A percentile compares a stretch with the other conserved stretches of the same genome.
These are phyloP conservation scores for Macadamia integrifolia DNA, from an alignment of 164 flowering plant genomes.

Conservation along the genomic window DNA sequence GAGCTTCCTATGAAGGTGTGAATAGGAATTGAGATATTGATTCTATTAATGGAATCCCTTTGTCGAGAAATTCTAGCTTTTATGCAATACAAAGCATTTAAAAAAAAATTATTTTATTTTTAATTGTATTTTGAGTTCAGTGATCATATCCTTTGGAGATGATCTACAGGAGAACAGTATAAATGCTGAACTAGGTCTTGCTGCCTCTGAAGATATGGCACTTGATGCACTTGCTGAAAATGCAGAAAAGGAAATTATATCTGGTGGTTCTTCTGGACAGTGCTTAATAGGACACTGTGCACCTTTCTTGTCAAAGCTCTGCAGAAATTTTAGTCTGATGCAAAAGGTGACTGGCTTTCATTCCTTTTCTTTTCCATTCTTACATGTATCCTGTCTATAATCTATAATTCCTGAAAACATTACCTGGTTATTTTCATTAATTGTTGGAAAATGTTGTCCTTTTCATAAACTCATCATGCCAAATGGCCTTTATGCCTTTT, in stretches of 20 bases:
- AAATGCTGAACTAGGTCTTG: slow-evolving; percentile 83
- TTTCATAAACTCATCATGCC: not conserved
- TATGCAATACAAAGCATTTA: not conserved
- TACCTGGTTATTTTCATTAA: not conserved
- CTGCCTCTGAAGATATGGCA: slow-evolving; percentile 83
- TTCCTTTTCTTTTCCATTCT: not conserved
- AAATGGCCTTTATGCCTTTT: slow-evolving; percentile 18
- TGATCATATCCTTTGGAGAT: slow-evolving; percentile 4
- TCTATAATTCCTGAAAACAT: too few relatives aligned
- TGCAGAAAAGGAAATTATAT: slow-evolving; percentile 86
- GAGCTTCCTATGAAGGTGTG: slow-evolving; percentile 39
- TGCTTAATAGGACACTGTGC: slow-evolving; percentile 77
- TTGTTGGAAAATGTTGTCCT: not conserved
- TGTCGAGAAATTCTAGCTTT: not conserved
- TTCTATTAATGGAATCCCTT: not conserved
- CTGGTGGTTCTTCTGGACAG: slow-evolving; percentile 48
- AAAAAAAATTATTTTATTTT: not conserved
- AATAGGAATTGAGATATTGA: slow-evolving; percentile 4
- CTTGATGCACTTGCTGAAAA: slow-evolving; percentile 74
- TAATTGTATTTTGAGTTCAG: not conserved
- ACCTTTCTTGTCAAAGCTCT: slow-evolving; percentile 75
- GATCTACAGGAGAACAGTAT: slow-evolving; percentile 61
- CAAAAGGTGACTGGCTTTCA: slow-evolving; percentile 55
- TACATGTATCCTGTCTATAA: too few relatives aligned
- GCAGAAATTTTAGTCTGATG: slow-evolving; percentile 77